These are phyloP conservation scores for Mycothermus thermophilus DNA, from an alignment of 495 filamentous ascomycete species.

Conservation along the genomic window DNA sequence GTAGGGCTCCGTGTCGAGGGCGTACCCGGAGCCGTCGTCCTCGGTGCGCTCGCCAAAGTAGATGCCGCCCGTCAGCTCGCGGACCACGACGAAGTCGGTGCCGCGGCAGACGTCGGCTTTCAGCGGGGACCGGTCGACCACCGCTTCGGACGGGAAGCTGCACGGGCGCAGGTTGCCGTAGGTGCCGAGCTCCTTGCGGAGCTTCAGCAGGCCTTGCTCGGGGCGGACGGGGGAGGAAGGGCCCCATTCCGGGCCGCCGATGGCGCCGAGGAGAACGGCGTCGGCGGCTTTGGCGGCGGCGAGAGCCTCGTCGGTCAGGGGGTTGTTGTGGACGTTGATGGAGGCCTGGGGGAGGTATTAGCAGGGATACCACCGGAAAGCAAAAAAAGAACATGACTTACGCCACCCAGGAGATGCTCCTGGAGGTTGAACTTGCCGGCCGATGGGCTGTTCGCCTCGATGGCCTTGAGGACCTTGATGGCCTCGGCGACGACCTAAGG, in stretches of 20 bases:
- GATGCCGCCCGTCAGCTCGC: conserved; percentile 88
- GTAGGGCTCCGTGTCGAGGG: conserved; percentile 85
- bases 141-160: conserved; percentile 83
- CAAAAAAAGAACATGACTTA: conserved; percentile 34
- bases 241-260: conserved; percentile 97
- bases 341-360: conserved; percentile 48
- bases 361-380: not conserved
- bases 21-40: conserved; percentile 59
- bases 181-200: conserved; percentile 86
- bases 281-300: conserved; percentile 77
- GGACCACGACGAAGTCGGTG: conserved; percentile 87
- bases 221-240: conserved; percentile 68
- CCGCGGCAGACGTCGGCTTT: conserved; percentile 76
- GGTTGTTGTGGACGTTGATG: conserved; percentile 65
- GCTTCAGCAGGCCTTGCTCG: conserved; percentile 83
- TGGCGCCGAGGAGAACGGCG: conserved; percentile 85
- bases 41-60: conserved; percentile 94
- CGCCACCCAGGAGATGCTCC: conserved; percentile 84
- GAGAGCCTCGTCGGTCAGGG: conserved; percentile 77
- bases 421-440: conserved; percentile 75
- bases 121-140: conserved; percentile 78
- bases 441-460: conserved; percentile 54
- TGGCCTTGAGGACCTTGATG: conserved; percentile 66
- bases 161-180: conserved; percentile 97
- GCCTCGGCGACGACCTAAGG: conserved; percentile 49